Evolutionary conservation across 495 filamentous ascomycete species (phyloP).

Genomic region (Hypoxylon lienhwacheense): DNA sequence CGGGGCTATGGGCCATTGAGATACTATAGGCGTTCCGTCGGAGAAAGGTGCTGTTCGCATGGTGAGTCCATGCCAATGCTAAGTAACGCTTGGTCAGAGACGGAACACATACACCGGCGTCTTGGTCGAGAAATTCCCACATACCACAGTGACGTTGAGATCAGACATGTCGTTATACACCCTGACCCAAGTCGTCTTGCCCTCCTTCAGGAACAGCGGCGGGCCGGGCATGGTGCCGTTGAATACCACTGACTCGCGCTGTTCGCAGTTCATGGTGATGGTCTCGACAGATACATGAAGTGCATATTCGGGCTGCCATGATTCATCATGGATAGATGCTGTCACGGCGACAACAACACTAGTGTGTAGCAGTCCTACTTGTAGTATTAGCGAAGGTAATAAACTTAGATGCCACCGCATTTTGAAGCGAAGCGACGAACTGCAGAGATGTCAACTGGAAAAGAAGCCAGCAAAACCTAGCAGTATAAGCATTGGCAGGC

Average conservation of each 20-base stretch:
- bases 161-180: slow-evolving; percentile 61
- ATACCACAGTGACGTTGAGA: slow-evolving; percentile 59
- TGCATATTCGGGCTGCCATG: slow-evolving; percentile 51
- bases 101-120: neutral
- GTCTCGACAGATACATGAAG: slow-evolving; percentile 48
- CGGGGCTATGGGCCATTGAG: slow-evolving; percentile 63
- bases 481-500: slow-evolving; percentile 11
- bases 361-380: slow-evolving; percentile 27
- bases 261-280: slow-evolving; percentile 49
- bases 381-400: slow-evolving; percentile 24
- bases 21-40: slow-evolving; percentile 56
- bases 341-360: slow-evolving; percentile 23
- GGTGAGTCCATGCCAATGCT: slow-evolving; percentile 66
- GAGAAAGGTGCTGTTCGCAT: slow-evolving; percentile 58
- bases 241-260: slow-evolving; percentile 49
- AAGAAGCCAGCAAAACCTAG: slow-evolving; percentile 19
- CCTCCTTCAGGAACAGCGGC: slow-evolving; percentile 50
- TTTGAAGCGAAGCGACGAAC: slow-evolving; percentile 17
- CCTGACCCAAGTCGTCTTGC: slow-evolving; percentile 57
- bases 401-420: slow-evolving; percentile 34
- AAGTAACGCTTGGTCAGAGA: slow-evolving; percentile 17
- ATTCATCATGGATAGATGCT: slow-evolving; percentile 26
- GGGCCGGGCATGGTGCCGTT: slow-evolving; percentile 61
- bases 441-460: slow-evolving; percentile 1
- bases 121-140: slow-evolving; percentile 8